These are phyloP conservation scores for Taiozyma sp. DNA, from an alignment of 1,139 yeast species.

Conservation along the genomic window DNA sequence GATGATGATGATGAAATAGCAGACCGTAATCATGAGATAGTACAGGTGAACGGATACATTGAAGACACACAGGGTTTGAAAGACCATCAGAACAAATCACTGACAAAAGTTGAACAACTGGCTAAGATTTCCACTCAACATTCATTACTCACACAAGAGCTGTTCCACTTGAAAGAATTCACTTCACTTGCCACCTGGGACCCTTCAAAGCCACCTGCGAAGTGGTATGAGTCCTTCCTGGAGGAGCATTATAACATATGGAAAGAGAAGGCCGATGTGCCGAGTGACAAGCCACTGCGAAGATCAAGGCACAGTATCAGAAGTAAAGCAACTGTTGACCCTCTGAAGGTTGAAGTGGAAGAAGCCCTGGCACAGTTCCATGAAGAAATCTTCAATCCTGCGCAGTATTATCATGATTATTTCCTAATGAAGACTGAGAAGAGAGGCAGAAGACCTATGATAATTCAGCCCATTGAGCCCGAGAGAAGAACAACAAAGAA, in stretches of 20 bases:
- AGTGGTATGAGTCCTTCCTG: constrained; percentile 23
- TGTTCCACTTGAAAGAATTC: constrained; percentile 38
- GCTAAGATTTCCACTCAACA: constrained; percentile 28
- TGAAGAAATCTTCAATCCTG: constrained; percentile 16
- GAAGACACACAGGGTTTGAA: constrained; percentile 5
- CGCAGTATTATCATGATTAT: constrained; percentile 16
- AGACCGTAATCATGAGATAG: constrained; percentile 5
- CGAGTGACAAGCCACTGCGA: constrained; percentile 17
- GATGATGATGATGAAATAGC: neutral
- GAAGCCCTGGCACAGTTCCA: constrained; percentile 13
- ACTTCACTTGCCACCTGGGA: constrained; percentile 34
- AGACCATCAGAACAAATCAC: neutral
- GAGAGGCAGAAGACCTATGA: neutral
- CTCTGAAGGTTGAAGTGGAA: constrained; percentile 21
- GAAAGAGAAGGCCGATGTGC: constrained; percentile 5
- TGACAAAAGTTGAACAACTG: constrained; percentile 18
- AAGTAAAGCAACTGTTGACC: constrained; percentile 19
- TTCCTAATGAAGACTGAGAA: constrained; percentile 8
- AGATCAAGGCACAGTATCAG: constrained; percentile 23
- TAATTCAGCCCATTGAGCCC: neutral
- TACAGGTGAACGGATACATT: neutral
- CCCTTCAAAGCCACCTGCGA: constrained; percentile 24
- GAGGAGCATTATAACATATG: constrained; percentile 22
- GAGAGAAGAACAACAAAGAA: neutral
- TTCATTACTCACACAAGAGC: constrained; percentile 34